phyloP scores from a whole-genome alignment of 108 stramenopile species.

The Nitzschia sp. region DNA sequence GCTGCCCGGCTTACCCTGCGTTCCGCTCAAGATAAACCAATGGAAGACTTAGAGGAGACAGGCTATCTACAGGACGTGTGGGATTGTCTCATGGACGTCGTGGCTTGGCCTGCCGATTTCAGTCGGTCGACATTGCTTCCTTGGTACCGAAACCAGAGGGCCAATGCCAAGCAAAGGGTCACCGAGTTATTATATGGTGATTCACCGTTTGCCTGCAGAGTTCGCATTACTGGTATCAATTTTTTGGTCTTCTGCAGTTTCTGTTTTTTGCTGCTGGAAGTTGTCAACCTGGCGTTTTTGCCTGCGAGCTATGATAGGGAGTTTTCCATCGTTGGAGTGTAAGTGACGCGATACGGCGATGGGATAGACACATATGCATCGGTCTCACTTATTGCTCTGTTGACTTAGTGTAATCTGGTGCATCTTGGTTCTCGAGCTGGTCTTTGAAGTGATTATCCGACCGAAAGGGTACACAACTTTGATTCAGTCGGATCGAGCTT shows the following conservation, averaged over 20 bases:
- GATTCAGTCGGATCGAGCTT: slow-evolving; percentile 71
- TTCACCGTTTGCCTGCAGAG: slow-evolving; percentile 51
- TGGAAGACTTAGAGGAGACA: slow-evolving; percentile 17
- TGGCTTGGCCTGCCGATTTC: slow-evolving; percentile 19
- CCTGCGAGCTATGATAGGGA: slow-evolving; percentile 47
- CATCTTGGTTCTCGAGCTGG: slow-evolving; percentile 68
- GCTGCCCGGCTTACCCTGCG: slow-evolving; percentile 37
- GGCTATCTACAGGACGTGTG: slow-evolving; percentile 11
- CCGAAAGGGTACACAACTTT: slow-evolving; percentile 62
- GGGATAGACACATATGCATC: neutral
- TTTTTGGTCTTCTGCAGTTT: slow-evolving; percentile 73
- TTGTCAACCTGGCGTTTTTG: slow-evolving; percentile 65
- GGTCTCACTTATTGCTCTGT: neutral
- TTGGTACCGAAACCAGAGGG: slow-evolving; percentile 17
- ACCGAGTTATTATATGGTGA: slow-evolving; percentile 42
- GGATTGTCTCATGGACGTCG: slow-evolving; percentile 6
- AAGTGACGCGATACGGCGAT: slow-evolving; percentile 30
- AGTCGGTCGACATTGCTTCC: slow-evolving; percentile 18
- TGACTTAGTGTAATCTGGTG: slow-evolving; percentile 62
- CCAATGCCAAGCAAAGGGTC: slow-evolving; percentile 18
- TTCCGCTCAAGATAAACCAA: slow-evolving; percentile 12
- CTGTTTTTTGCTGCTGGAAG: slow-evolving; percentile 70
- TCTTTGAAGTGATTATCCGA: slow-evolving; percentile 74
- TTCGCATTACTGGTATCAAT: slow-evolving; percentile 75
- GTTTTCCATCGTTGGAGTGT: slow-evolving; percentile 58